phyloP scores from a whole-genome alignment of 306 rosid species.

The Betula pendula region DNA sequence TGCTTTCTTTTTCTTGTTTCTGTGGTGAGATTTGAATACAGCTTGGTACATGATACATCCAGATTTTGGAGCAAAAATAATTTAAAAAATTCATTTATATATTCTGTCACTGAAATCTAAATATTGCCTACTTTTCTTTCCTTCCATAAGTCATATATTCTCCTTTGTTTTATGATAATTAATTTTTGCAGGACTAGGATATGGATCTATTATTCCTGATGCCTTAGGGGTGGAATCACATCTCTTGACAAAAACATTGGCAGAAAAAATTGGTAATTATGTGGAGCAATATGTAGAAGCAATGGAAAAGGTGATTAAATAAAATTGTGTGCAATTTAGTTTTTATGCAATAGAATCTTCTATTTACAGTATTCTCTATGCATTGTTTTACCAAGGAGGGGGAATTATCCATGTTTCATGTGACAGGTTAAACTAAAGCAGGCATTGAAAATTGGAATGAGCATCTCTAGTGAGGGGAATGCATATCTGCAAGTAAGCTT shows the following conservation, averaged over 20 bases:
- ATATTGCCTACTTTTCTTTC: not conserved
- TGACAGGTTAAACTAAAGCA: constrained; percentile 89
- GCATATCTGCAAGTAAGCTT: constrained; percentile 78
- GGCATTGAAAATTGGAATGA: constrained; percentile 87
- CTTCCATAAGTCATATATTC: too few species aligned
- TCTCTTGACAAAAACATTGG: constrained; percentile 53
- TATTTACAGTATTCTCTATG: not conserved
- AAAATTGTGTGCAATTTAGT: constrained; percentile 12
- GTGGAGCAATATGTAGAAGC: constrained; percentile 80
- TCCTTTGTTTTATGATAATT: not conserved
- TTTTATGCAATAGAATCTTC: not conserved
- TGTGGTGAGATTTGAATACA: too few species aligned
- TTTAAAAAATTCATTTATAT: not conserved
- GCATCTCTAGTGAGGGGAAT: constrained; percentile 85
- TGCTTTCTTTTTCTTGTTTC: not conserved
- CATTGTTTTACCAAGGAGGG: constrained; percentile 20
- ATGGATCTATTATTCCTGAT: constrained; percentile 72
- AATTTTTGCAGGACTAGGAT: constrained; percentile 73
- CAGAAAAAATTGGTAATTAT: constrained; percentile 60
- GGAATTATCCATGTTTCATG: constrained; percentile 21
- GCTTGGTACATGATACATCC: not conserved
- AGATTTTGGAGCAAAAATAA: not conserved
- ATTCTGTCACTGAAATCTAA: not conserved
- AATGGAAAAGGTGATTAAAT: constrained; percentile 84
- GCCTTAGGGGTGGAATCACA: constrained; percentile 53